phyloP scores from a whole-genome alignment of 345 rosid species.

The Melaleuca alternifolia region DNA sequence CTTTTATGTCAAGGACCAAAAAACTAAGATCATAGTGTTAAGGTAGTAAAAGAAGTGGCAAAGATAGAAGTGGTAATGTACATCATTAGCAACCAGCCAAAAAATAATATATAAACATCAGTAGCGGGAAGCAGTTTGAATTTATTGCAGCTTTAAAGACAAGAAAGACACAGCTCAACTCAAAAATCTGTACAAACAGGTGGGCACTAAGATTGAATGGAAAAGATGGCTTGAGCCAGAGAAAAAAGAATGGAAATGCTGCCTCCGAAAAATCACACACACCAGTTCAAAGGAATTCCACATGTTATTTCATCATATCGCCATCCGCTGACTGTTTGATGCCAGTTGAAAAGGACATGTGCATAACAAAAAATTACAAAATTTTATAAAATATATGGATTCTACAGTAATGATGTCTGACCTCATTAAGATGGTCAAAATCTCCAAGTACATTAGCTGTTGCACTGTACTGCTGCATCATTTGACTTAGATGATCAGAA shows the following conservation, averaged over 20 bases:
- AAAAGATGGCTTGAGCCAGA: background rate
- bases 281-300: background rate
- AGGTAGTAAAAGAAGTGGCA: background rate
- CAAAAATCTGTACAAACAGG: background rate
- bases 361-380: background rate
- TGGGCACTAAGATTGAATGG: background rate
- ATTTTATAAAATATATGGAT: background rate
- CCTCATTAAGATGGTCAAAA: slow-evolving; percentile 76
- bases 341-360: background rate
- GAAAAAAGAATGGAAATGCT: background rate
- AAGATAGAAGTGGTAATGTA: background rate
- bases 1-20: background rate
- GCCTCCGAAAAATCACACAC: background rate
- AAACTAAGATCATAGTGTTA: background rate
- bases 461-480: slow-evolving; percentile 54
- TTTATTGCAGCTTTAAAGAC: background rate
- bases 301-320: background rate
- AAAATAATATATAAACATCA: background rate
- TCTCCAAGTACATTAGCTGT: slow-evolving; percentile 60
- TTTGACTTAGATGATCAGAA: background rate
- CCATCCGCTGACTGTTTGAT: background rate
- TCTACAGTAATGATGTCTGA: background rate
- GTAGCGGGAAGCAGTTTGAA: background rate
- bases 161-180: background rate
- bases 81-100: too few species aligned